Evolutionary conservation across 345 rosid genomes (phyloP), one percentile per base, ranked within the genome.

Genomic region (Stellera chamaejasme): DNA sequence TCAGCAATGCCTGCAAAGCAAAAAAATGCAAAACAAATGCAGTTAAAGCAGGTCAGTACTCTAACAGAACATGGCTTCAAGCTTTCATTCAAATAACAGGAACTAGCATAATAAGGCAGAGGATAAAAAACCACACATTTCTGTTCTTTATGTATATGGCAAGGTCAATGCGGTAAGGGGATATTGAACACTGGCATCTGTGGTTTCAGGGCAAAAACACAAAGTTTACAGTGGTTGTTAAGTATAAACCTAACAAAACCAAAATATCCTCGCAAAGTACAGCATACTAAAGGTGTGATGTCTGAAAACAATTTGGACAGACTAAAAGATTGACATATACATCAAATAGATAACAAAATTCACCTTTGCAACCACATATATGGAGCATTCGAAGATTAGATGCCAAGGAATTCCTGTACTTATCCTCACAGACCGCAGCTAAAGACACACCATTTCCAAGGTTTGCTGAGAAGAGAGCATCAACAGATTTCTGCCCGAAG

Each of bases 291-390:
- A 8, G 8, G 5, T 32, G 39, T 1, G 8, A 8, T 32, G 3
- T 19, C 39, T 32, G 39, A 32, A 32, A 32, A 32, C 39, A 32
- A 4, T 1, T 8, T 32, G 8, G 39, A 32, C 7, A 5, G 3
- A 8, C 39, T 8, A 32, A 32, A 32, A 57, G 47, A n/a, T 41
- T 16, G 15, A 51, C 10, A 52, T 45, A 45, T 51, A 53, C 42
- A 28, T 42, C 36, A 8, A 43, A 36, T 15, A 59, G 39, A 54
- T 39, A 61, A 69, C 44, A n/a, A 60, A 32, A 55, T 80, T 73
- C 48, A 89, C 97, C 82, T 53, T 75, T 74, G 70, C 95, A 89
- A 55, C 81, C 80, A 58, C 85, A 83, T 72, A 89, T 75, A 67
- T 89, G 97, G 63, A 89, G 76, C 28, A 54, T 72, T 66, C 77